Evolutionary conservation across 345 rosid species (phyloP).

Genomic region (Cardamine occulta): DNA sequence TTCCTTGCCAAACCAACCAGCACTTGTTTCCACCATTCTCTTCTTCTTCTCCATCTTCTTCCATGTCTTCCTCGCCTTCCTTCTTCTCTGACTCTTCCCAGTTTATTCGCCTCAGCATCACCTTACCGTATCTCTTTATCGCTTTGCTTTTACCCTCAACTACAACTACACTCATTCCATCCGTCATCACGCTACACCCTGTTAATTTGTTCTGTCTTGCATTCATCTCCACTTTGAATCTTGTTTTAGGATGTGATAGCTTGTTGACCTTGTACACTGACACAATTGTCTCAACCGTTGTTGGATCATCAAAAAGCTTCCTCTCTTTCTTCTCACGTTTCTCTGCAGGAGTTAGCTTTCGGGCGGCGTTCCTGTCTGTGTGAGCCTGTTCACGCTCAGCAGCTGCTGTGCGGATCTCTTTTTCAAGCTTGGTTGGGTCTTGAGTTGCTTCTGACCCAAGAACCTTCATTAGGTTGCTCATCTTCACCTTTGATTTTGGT

Average conservation of each 20-base stretch:
- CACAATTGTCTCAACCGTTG: slow-evolving; percentile 68
- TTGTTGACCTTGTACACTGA: slow-evolving; percentile 84
- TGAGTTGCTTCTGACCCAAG: slow-evolving; percentile 98
- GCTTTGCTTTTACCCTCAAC: slow-evolving; percentile 93
- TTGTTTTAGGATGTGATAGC: slow-evolving; percentile 79
- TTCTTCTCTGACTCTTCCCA: slow-evolving; percentile 85
- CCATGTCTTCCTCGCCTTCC: slow-evolving; percentile 59
- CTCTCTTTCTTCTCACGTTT: slow-evolving; percentile 92
- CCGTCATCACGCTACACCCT: slow-evolving; percentile 78
- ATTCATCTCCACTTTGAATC: slow-evolving; percentile 91
- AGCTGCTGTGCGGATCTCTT: slow-evolving; percentile 88
- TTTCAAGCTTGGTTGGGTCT: slow-evolving; percentile 95
- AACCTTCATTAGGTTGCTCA: slow-evolving; percentile 97
- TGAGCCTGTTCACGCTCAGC: slow-evolving; percentile 99
- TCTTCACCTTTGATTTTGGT: slow-evolving; percentile 86
- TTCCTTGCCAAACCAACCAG: slow-evolving; percentile 87
- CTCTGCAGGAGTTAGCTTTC: slow-evolving; percentile 96
- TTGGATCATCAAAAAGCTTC: slow-evolving; percentile 83
- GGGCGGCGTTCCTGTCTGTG: slow-evolving; percentile 82
- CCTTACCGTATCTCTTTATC: slow-evolving; percentile 86
- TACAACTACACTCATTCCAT: slow-evolving; percentile 75
- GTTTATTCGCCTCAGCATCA: slow-evolving; percentile 83
- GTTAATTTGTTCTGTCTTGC: slow-evolving; percentile 85
- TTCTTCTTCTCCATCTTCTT: slow-evolving; percentile 44
- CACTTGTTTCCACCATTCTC: slow-evolving; percentile 68